These are phyloP conservation scores for Leccinum ochraceum DNA, from an alignment of 768 basidiomycete species.

Conservation along the genomic window DNA sequence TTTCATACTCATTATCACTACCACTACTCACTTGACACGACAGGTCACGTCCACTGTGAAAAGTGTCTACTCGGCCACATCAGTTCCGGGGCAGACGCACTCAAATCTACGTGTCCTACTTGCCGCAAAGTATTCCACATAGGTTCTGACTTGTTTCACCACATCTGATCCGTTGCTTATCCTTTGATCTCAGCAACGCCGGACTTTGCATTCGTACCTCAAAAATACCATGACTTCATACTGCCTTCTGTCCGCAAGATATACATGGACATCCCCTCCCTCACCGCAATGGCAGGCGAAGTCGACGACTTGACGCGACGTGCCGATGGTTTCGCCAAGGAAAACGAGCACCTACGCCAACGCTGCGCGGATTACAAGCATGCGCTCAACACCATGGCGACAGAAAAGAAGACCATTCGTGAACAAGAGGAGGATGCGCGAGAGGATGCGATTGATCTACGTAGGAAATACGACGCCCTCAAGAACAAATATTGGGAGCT, in stretches of 20 bases:
- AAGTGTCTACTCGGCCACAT: conserved; percentile 50
- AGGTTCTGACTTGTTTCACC: conserved; percentile 39
- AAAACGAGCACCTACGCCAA: conserved; percentile 45
- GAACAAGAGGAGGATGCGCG: conserved; percentile 37
- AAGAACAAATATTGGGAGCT: conserved; percentile 27
- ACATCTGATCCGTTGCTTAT: neutral
- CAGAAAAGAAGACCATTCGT: conserved; percentile 31
- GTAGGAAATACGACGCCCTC: conserved; percentile 33
- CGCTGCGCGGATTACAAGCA: conserved; percentile 44
- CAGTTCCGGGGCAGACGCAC: conserved; percentile 30
- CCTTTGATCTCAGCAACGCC: conserved; percentile 39
- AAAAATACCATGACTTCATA: conserved; percentile 59
- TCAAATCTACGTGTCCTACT: conserved; percentile 55
- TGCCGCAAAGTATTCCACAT: conserved; percentile 58
- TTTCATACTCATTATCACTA: neutral
- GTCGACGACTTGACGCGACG: conserved; percentile 40
- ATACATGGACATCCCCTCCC: conserved; percentile 45
- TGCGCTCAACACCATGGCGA: conserved; percentile 34
- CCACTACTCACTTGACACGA: conserved; percentile 4
- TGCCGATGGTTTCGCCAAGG: conserved; percentile 38
- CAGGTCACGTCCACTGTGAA: conserved; percentile 69
- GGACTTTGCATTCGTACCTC: conserved; percentile 53
- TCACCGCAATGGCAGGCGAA: conserved; percentile 29
- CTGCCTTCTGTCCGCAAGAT: conserved; percentile 59
- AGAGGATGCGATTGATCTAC: conserved; percentile 41